A percentile compares a stretch with the other conserved stretches of the same genome.
These are phyloP conservation scores for Umbelopsis sp. DNA, from an alignment of 192 early-diverging fungal species.

Conservation along the genomic window DNA sequence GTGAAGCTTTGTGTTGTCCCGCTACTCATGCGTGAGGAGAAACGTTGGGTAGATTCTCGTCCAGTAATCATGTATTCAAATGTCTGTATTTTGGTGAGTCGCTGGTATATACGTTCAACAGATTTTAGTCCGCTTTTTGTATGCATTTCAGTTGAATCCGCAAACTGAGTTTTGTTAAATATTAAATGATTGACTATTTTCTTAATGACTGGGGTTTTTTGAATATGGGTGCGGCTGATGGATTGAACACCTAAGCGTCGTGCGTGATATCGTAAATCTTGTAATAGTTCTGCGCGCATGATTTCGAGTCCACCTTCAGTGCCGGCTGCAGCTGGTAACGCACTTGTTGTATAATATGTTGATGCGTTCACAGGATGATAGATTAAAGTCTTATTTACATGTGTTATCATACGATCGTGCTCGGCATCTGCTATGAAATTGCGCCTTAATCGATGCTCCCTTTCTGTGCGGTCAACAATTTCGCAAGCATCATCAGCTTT, in stretches of 20 bases:
- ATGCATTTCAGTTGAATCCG: background rate
- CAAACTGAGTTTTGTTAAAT: background rate
- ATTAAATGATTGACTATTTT: slow-evolving; percentile 1
- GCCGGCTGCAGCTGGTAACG: slow-evolving; percentile 23
- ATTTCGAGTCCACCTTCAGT: slow-evolving; percentile 31
- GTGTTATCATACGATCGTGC: slow-evolving; percentile 25
- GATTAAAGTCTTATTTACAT: slow-evolving; percentile 28
- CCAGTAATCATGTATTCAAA: slow-evolving; percentile 29
- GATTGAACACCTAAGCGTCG: slow-evolving; percentile 5
- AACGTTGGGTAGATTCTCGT: slow-evolving; percentile 18
- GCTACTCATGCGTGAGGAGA: slow-evolving; percentile 8
- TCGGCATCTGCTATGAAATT: slow-evolving; percentile 36
- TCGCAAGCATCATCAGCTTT: slow-evolving; percentile 16
- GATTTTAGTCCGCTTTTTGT: slow-evolving; percentile 22
- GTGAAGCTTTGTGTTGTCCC: slow-evolving; percentile 16
- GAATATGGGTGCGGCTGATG: background rate
- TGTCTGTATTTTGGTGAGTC: slow-evolving; percentile 35
- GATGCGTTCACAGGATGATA: slow-evolving; percentile 34
- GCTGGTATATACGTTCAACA: slow-evolving; percentile 30
- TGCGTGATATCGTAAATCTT: slow-evolving; percentile 24
- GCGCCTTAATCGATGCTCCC: slow-evolving; percentile 17
- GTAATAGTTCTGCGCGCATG: slow-evolving; percentile 27
- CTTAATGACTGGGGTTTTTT: slow-evolving; percentile 6
- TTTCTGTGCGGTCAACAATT: background rate
- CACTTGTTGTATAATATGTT: slow-evolving; percentile 34